Percentiles rank a stretch among this genome's conserved stretches.
Evolutionary conservation across 305 asterid species (phyloP).

Genomic region (Fraxinus baroniana): DNA sequence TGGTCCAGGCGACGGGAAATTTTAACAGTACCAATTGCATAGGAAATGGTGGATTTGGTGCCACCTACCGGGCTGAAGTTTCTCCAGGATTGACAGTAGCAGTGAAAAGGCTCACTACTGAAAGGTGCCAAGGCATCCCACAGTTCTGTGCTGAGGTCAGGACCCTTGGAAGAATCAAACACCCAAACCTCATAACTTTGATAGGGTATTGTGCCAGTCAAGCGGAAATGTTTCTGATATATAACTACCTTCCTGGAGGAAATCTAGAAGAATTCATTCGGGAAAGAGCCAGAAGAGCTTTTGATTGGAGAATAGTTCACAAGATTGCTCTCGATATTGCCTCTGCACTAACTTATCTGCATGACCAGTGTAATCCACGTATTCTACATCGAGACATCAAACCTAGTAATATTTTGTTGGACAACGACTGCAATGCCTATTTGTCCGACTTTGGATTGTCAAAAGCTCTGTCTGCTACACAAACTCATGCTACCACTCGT

Average conservation of each 20-base stretch:
- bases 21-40: conserved; percentile 45
- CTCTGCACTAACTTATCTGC: conserved; percentile 43
- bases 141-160: conserved; percentile 55
- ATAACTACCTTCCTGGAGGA: conserved; percentile 57
- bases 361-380: conserved; percentile 38
- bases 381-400: conserved; percentile 54
- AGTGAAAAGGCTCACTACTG: conserved; percentile 45
- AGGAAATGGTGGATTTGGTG: conserved; percentile 60
- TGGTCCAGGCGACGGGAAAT: conserved; percentile 47
- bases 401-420: conserved; percentile 57
- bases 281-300: conserved; percentile 31
- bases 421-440: conserved; percentile 37
- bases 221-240: conserved; percentile 45
- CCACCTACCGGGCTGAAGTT: conserved; percentile 44
- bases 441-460: conserved; percentile 54
- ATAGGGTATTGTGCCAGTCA: conserved; percentile 41
- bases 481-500: conserved; percentile 33
- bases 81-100: conserved; percentile 43
- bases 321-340: conserved; percentile 47
- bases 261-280: conserved; percentile 45
- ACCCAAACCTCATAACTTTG: conserved; percentile 52
- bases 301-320: conserved; percentile 40
- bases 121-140: conserved; percentile 41
- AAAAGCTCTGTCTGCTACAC: conserved; percentile 26
- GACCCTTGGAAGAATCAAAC: conserved; percentile 35